Base-by-base conservation (phyloP, 1,284 basidiomycete genomes). In the Bjerkandera adusta region DNA sequence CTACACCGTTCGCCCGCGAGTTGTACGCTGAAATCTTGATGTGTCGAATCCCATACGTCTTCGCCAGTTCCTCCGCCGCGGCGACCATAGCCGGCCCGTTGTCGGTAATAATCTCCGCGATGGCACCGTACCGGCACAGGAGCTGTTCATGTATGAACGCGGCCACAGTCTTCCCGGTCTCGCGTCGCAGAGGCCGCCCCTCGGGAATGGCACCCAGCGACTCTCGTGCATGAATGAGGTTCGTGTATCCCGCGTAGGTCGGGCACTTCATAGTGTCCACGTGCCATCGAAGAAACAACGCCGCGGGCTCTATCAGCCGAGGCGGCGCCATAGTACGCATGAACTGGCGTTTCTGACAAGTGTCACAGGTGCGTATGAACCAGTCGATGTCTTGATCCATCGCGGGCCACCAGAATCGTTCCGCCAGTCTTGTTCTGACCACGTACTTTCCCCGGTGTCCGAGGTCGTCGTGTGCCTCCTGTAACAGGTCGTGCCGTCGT, bases 11-110 rank as follows among this genome's bases (percentile, higher is more conserved):
- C 0, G 65, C 67, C 3, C 59, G 61, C 0, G 69, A 75, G 46
- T 77, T 77, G 48, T 77, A 77, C 0, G 60, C 61, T 0, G 67
- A 71, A 6, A 77, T 73, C 0, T 59, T 39, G 22, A 77, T 74
- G 30, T 73, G 66, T 0, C 49, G 30, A 10, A 77, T 66, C 2
- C 58, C 37, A 42, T 72, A 76, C 1, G 58, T 51, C 8, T 63
- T 48, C 0, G 50, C 50, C 0, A 76, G 57, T n/a, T 60, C 50
- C 0, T 61, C 54, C 1, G 67, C 20, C 0, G 69, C 74, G 16
- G 56, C 57, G 0, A 73, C 37, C 18, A 71, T 67, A 0, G 65
- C 49, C 0, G 49, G 43, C 0, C 59, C 59, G 29, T 62, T 62
- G 45, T 64, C 59, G 1, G 58, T 50, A 15, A 61, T 49, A 24